These are phyloP conservation scores for Choanephora cucurbitarum DNA, from an alignment of 371 early-diverging fungal genomes.

Conservation along the genomic window DNA sequence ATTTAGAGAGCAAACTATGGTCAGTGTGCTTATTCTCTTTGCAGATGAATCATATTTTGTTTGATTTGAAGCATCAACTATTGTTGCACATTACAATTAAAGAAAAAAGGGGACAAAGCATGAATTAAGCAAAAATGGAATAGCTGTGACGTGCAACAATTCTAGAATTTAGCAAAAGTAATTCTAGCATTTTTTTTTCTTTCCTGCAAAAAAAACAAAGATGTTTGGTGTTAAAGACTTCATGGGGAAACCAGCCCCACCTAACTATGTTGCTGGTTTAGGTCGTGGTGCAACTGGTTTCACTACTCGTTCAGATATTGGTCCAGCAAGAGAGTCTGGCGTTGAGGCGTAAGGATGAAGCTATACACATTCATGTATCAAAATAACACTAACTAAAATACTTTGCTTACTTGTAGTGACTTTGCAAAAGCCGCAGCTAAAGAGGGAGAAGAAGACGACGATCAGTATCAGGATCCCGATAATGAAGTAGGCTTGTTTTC, in stretches of 20 bases:
- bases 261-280: conserved; percentile 95
- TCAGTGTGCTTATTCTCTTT: no score
- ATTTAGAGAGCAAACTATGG: no score
- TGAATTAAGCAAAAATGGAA: no score
- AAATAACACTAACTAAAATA: neutral
- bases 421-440: conserved; percentile 34
- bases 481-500: conserved; percentile 93
- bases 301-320: conserved; percentile 97
- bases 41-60: no score
- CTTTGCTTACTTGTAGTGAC: conserved; percentile 34
- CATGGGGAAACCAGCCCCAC: conserved; percentile 82
- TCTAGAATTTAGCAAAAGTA: no score
- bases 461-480: conserved; percentile 89
- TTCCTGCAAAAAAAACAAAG: neutral
- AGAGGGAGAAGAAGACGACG: conserved; percentile 71
- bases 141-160: no score
- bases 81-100: no score
- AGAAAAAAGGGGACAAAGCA: no score
- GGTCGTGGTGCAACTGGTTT: conserved; percentile 97
- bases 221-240: conserved; percentile 81
- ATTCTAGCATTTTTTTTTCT: neutral
- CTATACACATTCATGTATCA: no score
- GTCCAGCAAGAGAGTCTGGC: conserved; percentile 87
- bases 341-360: conserved; percentile 46
- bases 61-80: no score